Percentiles rank a stretch among this genome's conserved stretches.
Conservation (phyloP, 2,329 filamentous ascomycete species). For the Beauveria sp. region DNA sequence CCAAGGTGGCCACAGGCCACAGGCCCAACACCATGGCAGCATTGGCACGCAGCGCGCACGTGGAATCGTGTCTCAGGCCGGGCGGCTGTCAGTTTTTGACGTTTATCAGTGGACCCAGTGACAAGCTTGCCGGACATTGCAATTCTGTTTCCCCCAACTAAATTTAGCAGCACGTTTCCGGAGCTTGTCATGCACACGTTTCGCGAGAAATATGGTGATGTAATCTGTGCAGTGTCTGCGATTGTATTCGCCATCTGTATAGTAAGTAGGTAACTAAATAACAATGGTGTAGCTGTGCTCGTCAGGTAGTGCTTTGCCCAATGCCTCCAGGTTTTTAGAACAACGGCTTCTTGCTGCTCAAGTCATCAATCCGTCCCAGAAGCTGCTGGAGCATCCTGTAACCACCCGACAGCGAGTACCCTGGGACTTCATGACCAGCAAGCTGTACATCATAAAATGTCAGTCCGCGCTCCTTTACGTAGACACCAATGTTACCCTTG, state of each 20-base stretch:
- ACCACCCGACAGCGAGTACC: slow-evolving; percentile 12
- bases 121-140: too few species aligned
- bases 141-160: too few species aligned
- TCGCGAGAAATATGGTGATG: too few species aligned
- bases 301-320: background rate
- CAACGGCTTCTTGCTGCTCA: slow-evolving; percentile 7
- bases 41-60: background rate
- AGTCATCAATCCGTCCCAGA: slow-evolving; percentile 11
- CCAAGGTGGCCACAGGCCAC: too few species aligned
- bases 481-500: slow-evolving; percentile 12
- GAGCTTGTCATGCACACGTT: too few species aligned
- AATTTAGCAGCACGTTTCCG: too few species aligned
- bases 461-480: slow-evolving; percentile 14
- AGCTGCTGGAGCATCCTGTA: slow-evolving; percentile 15
- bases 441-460: slow-evolving; percentile 14
- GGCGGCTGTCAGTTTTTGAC: background rate
- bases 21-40: background rate
- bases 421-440: slow-evolving; percentile 15
- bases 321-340: background rate
- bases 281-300: too few species aligned
- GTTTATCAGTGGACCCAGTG: too few species aligned
- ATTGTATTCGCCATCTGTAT: too few species aligned
- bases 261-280: too few species aligned
- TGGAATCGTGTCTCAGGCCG: background rate
- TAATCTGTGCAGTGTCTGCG: too few species aligned